Conservation (phyloP, 805 yeast species). For the Pichia heedii region DNA sequence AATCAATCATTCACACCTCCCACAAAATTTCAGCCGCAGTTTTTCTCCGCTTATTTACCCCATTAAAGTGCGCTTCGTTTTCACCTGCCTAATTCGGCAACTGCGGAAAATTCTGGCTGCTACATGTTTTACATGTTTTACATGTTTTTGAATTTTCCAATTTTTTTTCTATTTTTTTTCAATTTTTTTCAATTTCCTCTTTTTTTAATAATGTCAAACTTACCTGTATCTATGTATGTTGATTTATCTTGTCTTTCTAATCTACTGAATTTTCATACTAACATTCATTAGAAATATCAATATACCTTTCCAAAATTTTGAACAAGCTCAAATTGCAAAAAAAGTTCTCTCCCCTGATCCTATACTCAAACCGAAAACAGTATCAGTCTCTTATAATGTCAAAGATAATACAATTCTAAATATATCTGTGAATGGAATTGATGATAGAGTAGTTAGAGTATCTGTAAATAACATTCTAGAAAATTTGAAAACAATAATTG, state of each 20-base stretch:
- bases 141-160: too few relatives aligned
- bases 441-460: slow-evolving; percentile 72
- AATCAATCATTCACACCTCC: too few relatives aligned
- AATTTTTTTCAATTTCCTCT: too few relatives aligned
- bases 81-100: too few relatives aligned
- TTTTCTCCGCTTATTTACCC: too few relatives aligned
- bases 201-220: too few relatives aligned
- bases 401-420: slow-evolving; percentile 29
- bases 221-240: not conserved
- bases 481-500: slow-evolving; percentile 65
- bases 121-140: too few relatives aligned
- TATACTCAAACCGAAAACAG: slow-evolving; percentile 60
- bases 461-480: slow-evolving; percentile 79
- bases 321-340: slow-evolving; percentile 58
- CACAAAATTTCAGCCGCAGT: too few relatives aligned
- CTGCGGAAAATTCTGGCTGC: too few relatives aligned
- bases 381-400: slow-evolving; percentile 36
- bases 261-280: slow-evolving; percentile 2
- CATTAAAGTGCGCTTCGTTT: too few relatives aligned
- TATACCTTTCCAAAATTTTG: slow-evolving; percentile 52
- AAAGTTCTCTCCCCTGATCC: slow-evolving; percentile 71
- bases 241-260: not conserved
- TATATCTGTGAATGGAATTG: slow-evolving; percentile 47
- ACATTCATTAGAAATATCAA: slow-evolving; percentile 31
- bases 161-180: too few relatives aligned